These are phyloP conservation scores for Nematocida sp. DNA, from an alignment of 371 early-diverging fungal genomes.

Conservation along the genomic window DNA sequence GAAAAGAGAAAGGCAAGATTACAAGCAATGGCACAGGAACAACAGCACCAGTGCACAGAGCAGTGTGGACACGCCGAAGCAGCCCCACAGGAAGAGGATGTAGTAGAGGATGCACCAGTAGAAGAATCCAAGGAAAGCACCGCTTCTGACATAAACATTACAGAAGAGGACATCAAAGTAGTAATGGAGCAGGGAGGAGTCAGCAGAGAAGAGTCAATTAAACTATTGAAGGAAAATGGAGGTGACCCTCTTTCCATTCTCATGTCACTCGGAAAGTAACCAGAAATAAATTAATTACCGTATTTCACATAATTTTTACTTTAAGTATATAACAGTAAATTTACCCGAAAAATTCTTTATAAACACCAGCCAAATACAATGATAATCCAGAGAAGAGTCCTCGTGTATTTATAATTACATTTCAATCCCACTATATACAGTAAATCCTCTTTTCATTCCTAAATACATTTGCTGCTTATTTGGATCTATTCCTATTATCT, in stretches of 20 bases:
- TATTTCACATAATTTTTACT: too few species aligned
- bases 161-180: slow-evolving; percentile 60
- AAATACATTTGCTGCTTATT: slow-evolving; percentile 47
- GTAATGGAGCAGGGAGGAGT: slow-evolving; percentile 54
- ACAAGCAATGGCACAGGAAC: background rate
- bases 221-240: slow-evolving; percentile 54
- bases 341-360: too few species aligned
- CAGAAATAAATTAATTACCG: background rate
- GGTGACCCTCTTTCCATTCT: slow-evolving; percentile 65
- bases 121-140: slow-evolving; percentile 8
- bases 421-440: slow-evolving; percentile 3
- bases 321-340: too few species aligned
- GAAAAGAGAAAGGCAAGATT: slow-evolving; percentile 5
- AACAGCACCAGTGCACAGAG: background rate
- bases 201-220: slow-evolving; percentile 57
- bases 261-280: slow-evolving; percentile 62
- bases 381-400: too few species aligned
- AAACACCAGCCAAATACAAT: too few species aligned
- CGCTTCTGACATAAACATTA: slow-evolving; percentile 3
- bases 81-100: slow-evolving; percentile 9
- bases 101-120: slow-evolving; percentile 11
- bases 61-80: background rate
- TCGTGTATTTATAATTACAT: too few species aligned
- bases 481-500: slow-evolving; percentile 40
- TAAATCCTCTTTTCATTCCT: slow-evolving; percentile 23